Evolutionary conservation across 2,329 filamentous ascomycete species (phyloP).

Genomic region (Alternaria dauci): DNA sequence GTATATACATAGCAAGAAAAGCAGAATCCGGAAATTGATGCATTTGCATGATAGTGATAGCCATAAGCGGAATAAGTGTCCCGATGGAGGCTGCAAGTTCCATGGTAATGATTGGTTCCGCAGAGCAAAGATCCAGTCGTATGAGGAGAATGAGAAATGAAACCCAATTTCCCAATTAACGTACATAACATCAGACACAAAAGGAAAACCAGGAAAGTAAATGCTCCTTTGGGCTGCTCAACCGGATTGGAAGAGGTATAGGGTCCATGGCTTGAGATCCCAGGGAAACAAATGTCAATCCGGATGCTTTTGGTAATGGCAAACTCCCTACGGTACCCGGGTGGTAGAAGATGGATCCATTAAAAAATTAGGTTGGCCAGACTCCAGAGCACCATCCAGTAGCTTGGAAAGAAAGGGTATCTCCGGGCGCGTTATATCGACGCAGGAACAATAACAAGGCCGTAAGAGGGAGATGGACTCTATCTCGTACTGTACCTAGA

Average conservation of each 20-base stretch:
- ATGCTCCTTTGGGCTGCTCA: slow-evolving; percentile 23
- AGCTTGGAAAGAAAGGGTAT: slow-evolving; percentile 45
- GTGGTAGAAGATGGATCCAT: slow-evolving; percentile 35
- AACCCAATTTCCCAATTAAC: slow-evolving; percentile 26
- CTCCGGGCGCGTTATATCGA: slow-evolving; percentile 44
- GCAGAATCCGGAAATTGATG: slow-evolving; percentile 22
- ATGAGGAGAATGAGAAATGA: slow-evolving; percentile 18
- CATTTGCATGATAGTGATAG: slow-evolving; percentile 14
- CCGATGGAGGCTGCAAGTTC: slow-evolving; percentile 10
- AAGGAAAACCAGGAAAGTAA: slow-evolving; percentile 23
- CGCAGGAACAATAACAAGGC: slow-evolving; percentile 40
- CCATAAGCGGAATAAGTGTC: slow-evolving; percentile 15
- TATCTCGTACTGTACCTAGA: slow-evolving; percentile 36
- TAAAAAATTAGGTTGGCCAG: slow-evolving; percentile 37
- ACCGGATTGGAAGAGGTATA: slow-evolving; percentile 16
- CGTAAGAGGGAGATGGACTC: slow-evolving; percentile 37
- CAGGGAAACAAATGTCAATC: slow-evolving; percentile 32
- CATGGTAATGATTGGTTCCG: slow-evolving; percentile 15
- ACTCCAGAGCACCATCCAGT: slow-evolving; percentile 45
- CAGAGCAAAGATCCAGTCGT: slow-evolving; percentile 12
- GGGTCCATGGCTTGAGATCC: slow-evolving; percentile 27
- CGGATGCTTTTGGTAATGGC: slow-evolving; percentile 35
- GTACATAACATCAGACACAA: slow-evolving; percentile 26
- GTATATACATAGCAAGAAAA: slow-evolving; percentile 48
- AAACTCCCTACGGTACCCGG: slow-evolving; percentile 36